These are phyloP conservation scores for Aureobasidium sp. DNA, from an alignment of 2,329 filamentous ascomycete genomes.

Conservation along the genomic window DNA sequence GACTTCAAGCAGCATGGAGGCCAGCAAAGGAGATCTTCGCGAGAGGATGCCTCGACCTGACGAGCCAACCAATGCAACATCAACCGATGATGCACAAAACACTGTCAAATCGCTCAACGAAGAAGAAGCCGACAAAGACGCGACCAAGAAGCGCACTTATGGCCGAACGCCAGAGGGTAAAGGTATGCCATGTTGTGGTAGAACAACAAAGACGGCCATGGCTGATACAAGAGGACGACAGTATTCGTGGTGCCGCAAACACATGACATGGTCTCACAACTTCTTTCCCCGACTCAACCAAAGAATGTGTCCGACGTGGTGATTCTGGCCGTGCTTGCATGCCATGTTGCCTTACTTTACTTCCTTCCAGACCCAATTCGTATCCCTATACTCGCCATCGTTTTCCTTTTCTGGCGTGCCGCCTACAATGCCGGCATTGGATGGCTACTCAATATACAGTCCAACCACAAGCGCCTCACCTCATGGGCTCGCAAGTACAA, in stretches of 20 bases:
- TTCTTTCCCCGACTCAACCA: slow-evolving; percentile 86
- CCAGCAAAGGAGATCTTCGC: background rate
- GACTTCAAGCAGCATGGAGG: background rate
- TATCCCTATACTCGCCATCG: slow-evolving; percentile 67
- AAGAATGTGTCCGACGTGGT: slow-evolving; percentile 85
- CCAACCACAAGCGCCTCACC: slow-evolving; percentile 76
- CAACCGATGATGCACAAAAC: slow-evolving; percentile 36
- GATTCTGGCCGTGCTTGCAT: slow-evolving; percentile 69
- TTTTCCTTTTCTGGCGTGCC: slow-evolving; percentile 88
- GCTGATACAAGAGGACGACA: slow-evolving; percentile 31
- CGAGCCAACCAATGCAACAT: slow-evolving; percentile 23
- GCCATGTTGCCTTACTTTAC: slow-evolving; percentile 68
- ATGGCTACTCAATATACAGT: slow-evolving; percentile 79
- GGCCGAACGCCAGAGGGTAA: slow-evolving; percentile 85
- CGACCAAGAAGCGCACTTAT: slow-evolving; percentile 67
- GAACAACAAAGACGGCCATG: background rate
- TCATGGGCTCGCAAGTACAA: slow-evolving; percentile 78
- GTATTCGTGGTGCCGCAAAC: slow-evolving; percentile 94
- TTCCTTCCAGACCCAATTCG: slow-evolving; percentile 60
- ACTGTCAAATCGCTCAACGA: slow-evolving; percentile 44
- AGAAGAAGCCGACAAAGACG: slow-evolving; percentile 38
- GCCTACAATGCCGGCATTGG: slow-evolving; percentile 94
- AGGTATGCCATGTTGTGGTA: slow-evolving; percentile 51
- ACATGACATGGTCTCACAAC: slow-evolving; percentile 97
- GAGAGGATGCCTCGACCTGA: slow-evolving; percentile 18